phyloP scores from a whole-genome alignment of 805 yeast genomes.

The Ogataea nonfermentans region DNA sequence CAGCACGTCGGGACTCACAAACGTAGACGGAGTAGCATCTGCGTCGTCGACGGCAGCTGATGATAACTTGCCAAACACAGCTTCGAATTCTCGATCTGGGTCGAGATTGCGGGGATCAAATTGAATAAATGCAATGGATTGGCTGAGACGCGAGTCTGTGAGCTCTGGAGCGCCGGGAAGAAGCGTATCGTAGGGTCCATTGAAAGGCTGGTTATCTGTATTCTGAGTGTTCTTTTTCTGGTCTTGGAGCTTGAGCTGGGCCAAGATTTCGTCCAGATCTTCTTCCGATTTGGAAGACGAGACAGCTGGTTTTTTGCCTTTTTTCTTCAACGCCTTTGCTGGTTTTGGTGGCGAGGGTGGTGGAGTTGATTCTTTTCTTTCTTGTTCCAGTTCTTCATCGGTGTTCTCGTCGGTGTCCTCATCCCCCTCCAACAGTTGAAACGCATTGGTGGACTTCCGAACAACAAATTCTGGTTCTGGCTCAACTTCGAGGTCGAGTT shows the following conservation, averaged over 20 bases:
- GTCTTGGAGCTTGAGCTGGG: constrained; percentile 35
- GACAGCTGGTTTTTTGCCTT: not conserved
- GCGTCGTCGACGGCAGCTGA: constrained; percentile 70
- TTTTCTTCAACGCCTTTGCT: not conserved
- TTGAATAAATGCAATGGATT: constrained; percentile 40
- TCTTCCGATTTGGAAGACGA: constrained; percentile 29
- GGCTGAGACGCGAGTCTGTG: constrained; percentile 44
- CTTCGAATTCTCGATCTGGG: constrained; percentile 71
- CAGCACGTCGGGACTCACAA: constrained; percentile 65
- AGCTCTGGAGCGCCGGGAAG: constrained; percentile 36
- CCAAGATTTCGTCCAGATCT: constrained; percentile 56
- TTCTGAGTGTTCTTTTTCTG: constrained; percentile 16
- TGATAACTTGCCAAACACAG: constrained; percentile 70
- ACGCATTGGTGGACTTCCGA: constrained; percentile 38
- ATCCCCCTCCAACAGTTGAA: constrained; percentile 41
- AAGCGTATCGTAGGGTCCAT: constrained; percentile 11
- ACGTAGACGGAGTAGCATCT: constrained; percentile 67
- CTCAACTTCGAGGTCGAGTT: constrained; percentile 12
- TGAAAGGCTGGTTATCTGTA: constrained; percentile 20
- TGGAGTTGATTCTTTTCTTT: not conserved
- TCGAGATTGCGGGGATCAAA: constrained; percentile 56
- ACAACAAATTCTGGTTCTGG: constrained; percentile 6
- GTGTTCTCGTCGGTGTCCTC: constrained; percentile 25
- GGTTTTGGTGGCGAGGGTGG: not conserved
- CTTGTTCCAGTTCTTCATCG: constrained; percentile 4